phyloP scores from a whole-genome alignment of 2,329 filamentous ascomycete species.

The Gaeumannomyces sp. region DNA sequence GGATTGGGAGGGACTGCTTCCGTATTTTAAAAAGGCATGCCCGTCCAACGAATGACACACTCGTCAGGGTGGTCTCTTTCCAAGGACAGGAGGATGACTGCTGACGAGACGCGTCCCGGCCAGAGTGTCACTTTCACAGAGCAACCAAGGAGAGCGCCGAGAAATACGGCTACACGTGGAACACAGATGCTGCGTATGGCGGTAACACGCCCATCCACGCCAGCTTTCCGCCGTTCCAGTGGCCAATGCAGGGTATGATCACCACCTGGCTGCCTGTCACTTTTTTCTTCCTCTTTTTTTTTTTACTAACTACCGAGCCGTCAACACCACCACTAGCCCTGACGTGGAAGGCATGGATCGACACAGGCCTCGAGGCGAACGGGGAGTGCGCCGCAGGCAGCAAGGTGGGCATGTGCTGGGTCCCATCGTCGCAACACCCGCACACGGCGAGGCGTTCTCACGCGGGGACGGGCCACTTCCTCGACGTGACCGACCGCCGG shows the following conservation, averaged over 20 bases:
- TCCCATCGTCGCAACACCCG: conserved; percentile 9
- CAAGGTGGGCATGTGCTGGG: conserved; percentile 10
- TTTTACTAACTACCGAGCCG: conserved; percentile 3
- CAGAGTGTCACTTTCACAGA: conserved; percentile 10
- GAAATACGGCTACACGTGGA: conserved; percentile 10
- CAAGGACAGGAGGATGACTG: not conserved
- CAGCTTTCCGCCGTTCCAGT: conserved; percentile 12
- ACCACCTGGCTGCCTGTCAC: not conserved
- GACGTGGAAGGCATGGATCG: not conserved
- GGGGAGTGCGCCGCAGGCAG: conserved; percentile 4
- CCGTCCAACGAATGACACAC: not conserved
- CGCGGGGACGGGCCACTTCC: conserved; percentile 9
- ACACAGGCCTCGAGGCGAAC: not conserved
- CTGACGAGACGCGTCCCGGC: not conserved
- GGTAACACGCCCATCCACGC: conserved; percentile 9
- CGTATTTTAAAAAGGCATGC: conserved; percentile 8
- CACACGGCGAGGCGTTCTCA: conserved; percentile 10
- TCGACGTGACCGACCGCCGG: conserved; percentile 2
- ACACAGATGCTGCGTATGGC: conserved; percentile 10
- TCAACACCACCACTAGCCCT: not conserved
- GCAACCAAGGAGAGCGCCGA: not conserved
- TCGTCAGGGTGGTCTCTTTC: too few relatives aligned
- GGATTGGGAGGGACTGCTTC: conserved; percentile 8
- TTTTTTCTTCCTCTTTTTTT: not conserved
- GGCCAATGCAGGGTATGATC: conserved; percentile 1